A percentile compares a stretch with the other conserved stretches of the same genome.
These are phyloP conservation scores for Cadophora gregata DNA, from an alignment of 2,329 filamentous ascomycete species.

Conservation along the genomic window DNA sequence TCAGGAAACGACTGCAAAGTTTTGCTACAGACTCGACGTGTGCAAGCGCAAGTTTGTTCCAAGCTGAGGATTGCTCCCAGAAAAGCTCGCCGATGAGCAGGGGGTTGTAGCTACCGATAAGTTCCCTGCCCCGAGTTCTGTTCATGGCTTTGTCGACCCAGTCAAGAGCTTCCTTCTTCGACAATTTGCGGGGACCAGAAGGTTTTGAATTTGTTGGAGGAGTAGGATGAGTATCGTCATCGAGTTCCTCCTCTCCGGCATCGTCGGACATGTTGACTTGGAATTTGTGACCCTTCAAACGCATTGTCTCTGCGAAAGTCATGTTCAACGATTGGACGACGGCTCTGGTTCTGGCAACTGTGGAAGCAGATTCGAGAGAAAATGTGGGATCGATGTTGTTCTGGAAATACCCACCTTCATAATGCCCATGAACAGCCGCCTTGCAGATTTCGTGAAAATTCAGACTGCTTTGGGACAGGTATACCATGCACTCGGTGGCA, in stretches of 20 bases:
- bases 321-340: slow-evolving; percentile 43
- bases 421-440: slow-evolving; percentile 43
- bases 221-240: no score
- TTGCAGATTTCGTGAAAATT: slow-evolving; percentile 42
- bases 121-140: slow-evolving; percentile 44
- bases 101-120: slow-evolving; percentile 49
- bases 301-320: slow-evolving; percentile 38
- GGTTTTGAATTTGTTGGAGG: no score
- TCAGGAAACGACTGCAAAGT: slow-evolving; percentile 34
- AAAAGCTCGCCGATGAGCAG: slow-evolving; percentile 49
- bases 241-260: slow-evolving; percentile 18
- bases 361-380: slow-evolving; percentile 23
- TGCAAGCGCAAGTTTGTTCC: slow-evolving; percentile 42
- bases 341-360: slow-evolving; percentile 40
- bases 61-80: slow-evolving; percentile 47
- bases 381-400: slow-evolving; percentile 26
- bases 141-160: slow-evolving; percentile 37
- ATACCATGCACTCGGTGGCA: slow-evolving; percentile 35
- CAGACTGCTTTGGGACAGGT: slow-evolving; percentile 41
- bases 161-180: slow-evolving; percentile 32
- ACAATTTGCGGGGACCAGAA: slow-evolving; percentile 34
- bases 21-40: slow-evolving; percentile 34
- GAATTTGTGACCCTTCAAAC: slow-evolving; percentile 43
- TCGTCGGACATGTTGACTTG: slow-evolving; percentile 31
- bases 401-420: slow-evolving; percentile 43